Evolutionary conservation across 2,329 filamentous ascomycete species (phyloP), one percentile per base, ranked within the genome.

Genomic region (Scopulariopsis brevicaulis): DNA sequence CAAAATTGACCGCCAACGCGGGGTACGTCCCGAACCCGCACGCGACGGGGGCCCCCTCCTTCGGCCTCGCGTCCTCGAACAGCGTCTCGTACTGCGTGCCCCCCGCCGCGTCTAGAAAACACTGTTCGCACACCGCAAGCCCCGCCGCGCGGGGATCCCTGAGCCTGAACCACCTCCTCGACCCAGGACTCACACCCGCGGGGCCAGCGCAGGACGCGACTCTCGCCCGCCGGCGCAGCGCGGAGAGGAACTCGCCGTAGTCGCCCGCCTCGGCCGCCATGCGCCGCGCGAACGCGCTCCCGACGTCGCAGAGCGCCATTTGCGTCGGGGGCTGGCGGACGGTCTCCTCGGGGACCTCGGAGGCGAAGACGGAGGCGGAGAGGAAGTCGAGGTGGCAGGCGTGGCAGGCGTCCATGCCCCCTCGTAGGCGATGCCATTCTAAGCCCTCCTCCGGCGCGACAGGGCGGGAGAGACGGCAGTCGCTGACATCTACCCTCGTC

Each of bases 61-160:
- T 8, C 4, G 25, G 14, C 24, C 51, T 15, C 12, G 20, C 24
- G 2, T 43, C 43, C 48, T 57, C 55, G n/a, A 57, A 57, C 20
- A 57, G 50, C 18, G 55, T 57, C 48, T 57, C 55, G 48, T 57
- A 57, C 55, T 57, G 55, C 32, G 55, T 57, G 8, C 55, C 55
- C 3, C 55, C 55, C 48, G 55, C 55, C 15, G 55, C 46, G 22
- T 57, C 55, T 4, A 57, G 55, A 20, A 52, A 57, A 28, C 55
- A 57, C 48, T 57, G 28, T 46, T 57, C 55, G 34, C 55, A 57
- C 20, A 53, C 24, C n/a, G 37, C 34, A 1, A 57, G 20, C 3
- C 55, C 43, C 18, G 28, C 18, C 43, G 43, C 55, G 15, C 55
- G 28, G 28, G 24, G 22, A 14, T 53, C 50, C 46, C 50, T 37